Conservation (phyloP, 176 grass and related monocot genomes). For the Guadua angustifolia region DNA sequence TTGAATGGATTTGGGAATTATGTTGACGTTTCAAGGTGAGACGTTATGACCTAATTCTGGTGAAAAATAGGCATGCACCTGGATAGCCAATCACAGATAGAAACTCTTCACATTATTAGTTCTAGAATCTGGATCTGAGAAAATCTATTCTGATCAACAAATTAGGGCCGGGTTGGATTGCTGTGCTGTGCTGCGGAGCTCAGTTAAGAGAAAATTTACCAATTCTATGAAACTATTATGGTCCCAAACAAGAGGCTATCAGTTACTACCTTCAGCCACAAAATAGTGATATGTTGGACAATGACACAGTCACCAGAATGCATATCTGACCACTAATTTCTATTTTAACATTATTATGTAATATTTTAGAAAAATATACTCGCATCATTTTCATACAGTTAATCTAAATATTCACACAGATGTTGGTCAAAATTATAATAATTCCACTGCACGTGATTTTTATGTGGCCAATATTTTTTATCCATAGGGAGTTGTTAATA, state of each 20-base stretch:
- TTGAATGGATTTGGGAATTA: neutral
- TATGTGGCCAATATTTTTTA: neutral
- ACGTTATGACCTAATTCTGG: neutral
- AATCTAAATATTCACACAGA: neutral
- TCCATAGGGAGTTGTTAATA: neutral
- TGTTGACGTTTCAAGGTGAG: neutral
- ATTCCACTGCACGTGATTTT: neutral
- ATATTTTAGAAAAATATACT: neutral
- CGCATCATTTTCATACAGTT: neutral
- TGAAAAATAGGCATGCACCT: conserved; percentile 29
- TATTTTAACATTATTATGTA: neutral
- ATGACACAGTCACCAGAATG: neutral
- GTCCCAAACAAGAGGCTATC: neutral
- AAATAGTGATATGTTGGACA: neutral
- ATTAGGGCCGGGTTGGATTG: neutral
- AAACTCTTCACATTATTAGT: neutral
- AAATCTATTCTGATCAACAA: neutral
- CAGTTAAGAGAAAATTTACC: neutral
- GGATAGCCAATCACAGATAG: neutral
- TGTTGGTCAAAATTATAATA: neutral
- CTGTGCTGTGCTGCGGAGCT: neutral
- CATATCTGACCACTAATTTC: neutral
- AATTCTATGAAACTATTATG: neutral
- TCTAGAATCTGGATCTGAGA: neutral
- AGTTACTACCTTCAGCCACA: neutral